phyloP scores from a whole-genome alignment of 2,329 filamentous ascomycete species.

The Parastagonospora avenae region DNA sequence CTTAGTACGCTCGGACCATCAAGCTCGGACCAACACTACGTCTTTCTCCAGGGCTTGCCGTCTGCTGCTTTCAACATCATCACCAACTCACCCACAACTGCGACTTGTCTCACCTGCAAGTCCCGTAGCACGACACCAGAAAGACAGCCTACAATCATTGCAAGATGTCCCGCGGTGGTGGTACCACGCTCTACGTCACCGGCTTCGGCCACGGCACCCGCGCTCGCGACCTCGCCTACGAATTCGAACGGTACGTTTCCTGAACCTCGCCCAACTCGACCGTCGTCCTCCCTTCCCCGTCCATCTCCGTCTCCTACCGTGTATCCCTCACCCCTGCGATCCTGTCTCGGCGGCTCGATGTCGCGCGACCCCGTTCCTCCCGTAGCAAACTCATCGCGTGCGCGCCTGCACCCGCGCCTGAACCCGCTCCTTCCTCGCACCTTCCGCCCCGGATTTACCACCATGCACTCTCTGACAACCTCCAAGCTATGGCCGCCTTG shows the following conservation, averaged over 20 bases:
- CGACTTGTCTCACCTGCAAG: slow-evolving; percentile 18
- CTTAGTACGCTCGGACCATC: too few relatives aligned
- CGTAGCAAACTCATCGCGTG: slow-evolving; percentile 4
- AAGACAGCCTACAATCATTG: slow-evolving; percentile 5
- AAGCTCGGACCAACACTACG: neutral
- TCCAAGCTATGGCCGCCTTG: slow-evolving; percentile 89
- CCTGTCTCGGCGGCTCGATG: slow-evolving; percentile 3
- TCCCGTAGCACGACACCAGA: slow-evolving; percentile 12
- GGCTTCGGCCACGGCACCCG: slow-evolving; percentile 99
- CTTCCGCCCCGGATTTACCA: slow-evolving; percentile 14
- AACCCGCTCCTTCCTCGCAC: slow-evolving; percentile 35
- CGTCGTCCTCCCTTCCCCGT: slow-evolving; percentile 40
- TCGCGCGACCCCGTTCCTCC: slow-evolving; percentile 4
- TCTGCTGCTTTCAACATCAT: slow-evolving; percentile 1
- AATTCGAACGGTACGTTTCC: slow-evolving; percentile 99
- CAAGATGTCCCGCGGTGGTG: slow-evolving; percentile 86
- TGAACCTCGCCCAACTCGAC: slow-evolving; percentile 44
- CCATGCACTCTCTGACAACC: slow-evolving; percentile 53
- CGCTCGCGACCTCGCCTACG: slow-evolving; percentile 98
- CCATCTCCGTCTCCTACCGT: slow-evolving; percentile 16
- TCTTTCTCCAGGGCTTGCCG: neutral
- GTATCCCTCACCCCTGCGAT: slow-evolving; percentile 9
- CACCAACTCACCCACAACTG: slow-evolving; percentile 14
- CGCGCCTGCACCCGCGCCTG: slow-evolving; percentile 4
- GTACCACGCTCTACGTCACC: slow-evolving; percentile 96